These are phyloP conservation scores for Thalia dealbata DNA, from an alignment of 176 grass and related monocot genomes.

Conservation along the genomic window DNA sequence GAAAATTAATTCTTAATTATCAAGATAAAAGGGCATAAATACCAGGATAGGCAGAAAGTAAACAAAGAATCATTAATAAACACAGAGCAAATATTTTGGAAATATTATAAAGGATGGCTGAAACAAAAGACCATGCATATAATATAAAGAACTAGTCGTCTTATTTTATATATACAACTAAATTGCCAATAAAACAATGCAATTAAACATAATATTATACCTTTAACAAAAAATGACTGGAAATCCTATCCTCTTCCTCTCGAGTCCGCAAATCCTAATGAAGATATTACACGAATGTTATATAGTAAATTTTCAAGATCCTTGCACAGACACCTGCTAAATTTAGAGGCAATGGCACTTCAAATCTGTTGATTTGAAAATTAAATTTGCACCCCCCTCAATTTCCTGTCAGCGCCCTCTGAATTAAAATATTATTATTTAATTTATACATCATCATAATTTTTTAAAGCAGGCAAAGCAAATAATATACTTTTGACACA, in stretches of 20 bases:
- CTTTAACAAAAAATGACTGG: conserved; percentile 79
- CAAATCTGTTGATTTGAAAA: no score
- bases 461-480: no score
- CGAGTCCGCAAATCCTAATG: conserved; percentile 61
- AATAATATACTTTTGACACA: no score
- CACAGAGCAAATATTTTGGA: background rate
- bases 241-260: conserved; percentile 91
- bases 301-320: no score
- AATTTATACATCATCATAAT: no score
- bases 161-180: background rate
- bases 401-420: no score
- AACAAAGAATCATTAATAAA: background rate
- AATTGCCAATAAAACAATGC: background rate
- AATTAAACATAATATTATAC: conserved; percentile 30
- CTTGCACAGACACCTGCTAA: no score
- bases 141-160: background rate
- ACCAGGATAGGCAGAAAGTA: background rate
- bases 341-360: no score
- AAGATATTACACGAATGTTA: background rate
- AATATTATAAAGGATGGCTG: background rate
- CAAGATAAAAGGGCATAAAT: background rate
- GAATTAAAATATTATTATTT: no score
- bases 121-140: background rate
- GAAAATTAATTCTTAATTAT: background rate
- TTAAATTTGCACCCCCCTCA: no score